phyloP scores from a whole-genome alignment of 2,329 filamentous ascomycete species.

The Beauveria sp. region DNA sequence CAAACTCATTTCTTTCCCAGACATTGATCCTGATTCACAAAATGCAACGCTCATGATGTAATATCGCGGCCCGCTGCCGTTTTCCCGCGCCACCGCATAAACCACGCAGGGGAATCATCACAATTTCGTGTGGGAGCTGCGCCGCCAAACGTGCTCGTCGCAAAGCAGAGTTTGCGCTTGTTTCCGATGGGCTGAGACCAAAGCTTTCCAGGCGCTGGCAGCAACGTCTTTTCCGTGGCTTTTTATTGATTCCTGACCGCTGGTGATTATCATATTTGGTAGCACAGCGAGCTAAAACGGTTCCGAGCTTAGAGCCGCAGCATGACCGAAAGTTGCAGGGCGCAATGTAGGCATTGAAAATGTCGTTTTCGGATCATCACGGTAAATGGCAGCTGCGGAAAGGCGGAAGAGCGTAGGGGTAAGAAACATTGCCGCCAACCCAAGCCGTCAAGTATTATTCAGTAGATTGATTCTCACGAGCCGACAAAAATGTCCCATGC shows the following conservation, averaged over 20 bases:
- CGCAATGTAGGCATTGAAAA: no score
- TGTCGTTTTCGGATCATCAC: no score
- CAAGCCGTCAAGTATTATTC: neutral
- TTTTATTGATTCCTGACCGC: no score
- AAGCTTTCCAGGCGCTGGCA: neutral
- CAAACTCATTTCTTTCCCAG: neutral
- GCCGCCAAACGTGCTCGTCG: neutral
- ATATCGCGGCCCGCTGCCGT: constrained; percentile 3
- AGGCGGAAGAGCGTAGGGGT: no score
- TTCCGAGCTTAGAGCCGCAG: no score
- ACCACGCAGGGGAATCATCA: neutral
- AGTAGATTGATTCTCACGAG: neutral
- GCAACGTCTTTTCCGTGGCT: neutral
- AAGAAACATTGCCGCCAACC: no score
- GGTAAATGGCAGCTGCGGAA: no score
- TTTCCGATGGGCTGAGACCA: neutral
- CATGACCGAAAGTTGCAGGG: no score
- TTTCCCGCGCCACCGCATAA: neutral
- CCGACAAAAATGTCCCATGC: neutral
- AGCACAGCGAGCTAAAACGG: no score
- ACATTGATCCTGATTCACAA: constrained; percentile 3
- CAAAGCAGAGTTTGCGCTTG: neutral
- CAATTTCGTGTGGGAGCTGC: neutral
- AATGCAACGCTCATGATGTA: neutral
- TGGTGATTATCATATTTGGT: no score